Evolutionary conservation across 345 rosid genomes (phyloP), one percentile per base, ranked within the genome.

Genomic region (Boechera retrofracta): DNA sequence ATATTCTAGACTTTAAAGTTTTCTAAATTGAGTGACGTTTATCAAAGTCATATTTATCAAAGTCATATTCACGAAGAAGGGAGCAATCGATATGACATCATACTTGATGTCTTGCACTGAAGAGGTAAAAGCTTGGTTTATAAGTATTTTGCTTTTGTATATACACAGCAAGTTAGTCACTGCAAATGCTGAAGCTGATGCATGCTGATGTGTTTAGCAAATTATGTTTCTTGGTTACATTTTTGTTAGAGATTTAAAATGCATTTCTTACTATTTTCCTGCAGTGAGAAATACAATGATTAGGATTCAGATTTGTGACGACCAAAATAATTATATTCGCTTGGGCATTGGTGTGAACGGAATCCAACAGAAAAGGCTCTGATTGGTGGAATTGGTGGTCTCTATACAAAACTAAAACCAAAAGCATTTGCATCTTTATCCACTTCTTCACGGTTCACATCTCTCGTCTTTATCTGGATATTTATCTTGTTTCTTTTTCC

Each of bases 311-410:
- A 69, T 59, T 58, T 67, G 54, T 51, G 69, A 60, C 69, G 64
- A 61, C 48, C 48, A 60, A 60, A 60, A 42, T 39, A 60, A 21
- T 36, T 16, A 51, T 49, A 39, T 59, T 68, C 29, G 29, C 18
- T 52, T 51, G 18, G 12, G 13, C 61, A 49, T 28, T 57, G 1
- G 67, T 77, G 72, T 77, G 81, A 77, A 77, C 26, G 62, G 81
- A 71, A 71, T 77, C 77, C 53, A 77, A 56, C 45, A 38, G 7
- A 48, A 36, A 13, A 5, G 18, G 5, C 35, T 64, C 18, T 48
- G 56, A 71, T 77, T 77, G 81, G 81, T 57, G 60, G 44, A 49
- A 71, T 36, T 77, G 61, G 67, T 77, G 77, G 81, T 57, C 18
- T 77, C 67, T 36, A 61, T 47, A 38, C 13, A 48, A 64, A 16